Evolutionary conservation across 768 basidiomycete species (phyloP).

Genomic region (Calocybe indica): DNA sequence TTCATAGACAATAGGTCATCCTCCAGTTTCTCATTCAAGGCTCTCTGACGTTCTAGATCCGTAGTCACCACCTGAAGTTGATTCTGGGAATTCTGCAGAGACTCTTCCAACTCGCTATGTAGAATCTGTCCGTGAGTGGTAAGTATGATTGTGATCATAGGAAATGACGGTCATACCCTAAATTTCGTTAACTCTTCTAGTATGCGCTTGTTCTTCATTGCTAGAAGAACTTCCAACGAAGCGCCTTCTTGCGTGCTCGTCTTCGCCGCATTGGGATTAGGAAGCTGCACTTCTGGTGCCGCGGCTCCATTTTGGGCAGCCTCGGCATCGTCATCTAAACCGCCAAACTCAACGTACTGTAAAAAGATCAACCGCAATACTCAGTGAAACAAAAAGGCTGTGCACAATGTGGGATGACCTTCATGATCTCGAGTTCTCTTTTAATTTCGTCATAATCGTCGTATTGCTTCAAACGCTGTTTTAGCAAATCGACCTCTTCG

Average conservation of each 20-base stretch:
- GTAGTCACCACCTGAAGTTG: conserved; percentile 51
- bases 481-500: conserved; percentile 64
- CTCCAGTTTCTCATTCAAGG: conserved; percentile 87
- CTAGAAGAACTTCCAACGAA: conserved; percentile 86
- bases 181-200: conserved; percentile 91
- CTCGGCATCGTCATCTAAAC: conserved; percentile 72
- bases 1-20: conserved; percentile 84
- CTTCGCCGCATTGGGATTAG: conserved; percentile 87
- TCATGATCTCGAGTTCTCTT: conserved; percentile 97
- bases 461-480: conserved; percentile 63
- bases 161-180: conserved; percentile 42
- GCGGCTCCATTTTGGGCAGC: conserved; percentile 41
- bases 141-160: neutral
- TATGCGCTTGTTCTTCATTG: conserved; percentile 89
- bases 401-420: conserved; percentile 46
- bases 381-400: neutral
- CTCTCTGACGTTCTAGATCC: conserved; percentile 74
- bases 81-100: conserved; percentile 49
- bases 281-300: conserved; percentile 58
- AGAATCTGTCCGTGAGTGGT: conserved; percentile 49
- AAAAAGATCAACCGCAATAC: neutral
- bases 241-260: conserved; percentile 69
- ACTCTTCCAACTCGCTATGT: conserved; percentile 73
- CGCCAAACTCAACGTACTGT: conserved; percentile 95
- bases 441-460: conserved; percentile 96